These are phyloP conservation scores for Elaeagnus macrophylla DNA, from an alignment of 306 rosid genomes.

Conservation along the genomic window DNA sequence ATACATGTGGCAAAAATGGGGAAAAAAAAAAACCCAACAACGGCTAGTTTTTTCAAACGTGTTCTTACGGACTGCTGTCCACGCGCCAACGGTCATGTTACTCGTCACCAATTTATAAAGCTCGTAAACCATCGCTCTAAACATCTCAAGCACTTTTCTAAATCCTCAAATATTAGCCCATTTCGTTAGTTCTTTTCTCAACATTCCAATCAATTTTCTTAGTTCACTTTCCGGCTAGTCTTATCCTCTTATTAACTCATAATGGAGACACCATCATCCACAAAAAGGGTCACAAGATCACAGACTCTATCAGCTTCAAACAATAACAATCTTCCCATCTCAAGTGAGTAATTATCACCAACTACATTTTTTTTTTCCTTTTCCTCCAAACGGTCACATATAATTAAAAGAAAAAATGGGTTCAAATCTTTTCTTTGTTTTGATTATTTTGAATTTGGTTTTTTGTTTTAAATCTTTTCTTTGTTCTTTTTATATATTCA, in stretches of 20 bases:
- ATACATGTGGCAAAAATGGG: too few relatives aligned
- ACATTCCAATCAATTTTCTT: too few relatives aligned
- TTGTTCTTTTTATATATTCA: conserved; percentile 9
- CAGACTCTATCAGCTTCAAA: conserved; percentile 25
- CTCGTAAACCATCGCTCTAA: too few relatives aligned
- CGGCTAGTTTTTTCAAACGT: too few relatives aligned
- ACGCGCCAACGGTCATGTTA: too few relatives aligned
- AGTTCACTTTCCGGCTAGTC: too few relatives aligned
- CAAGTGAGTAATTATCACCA: conserved; percentile 38
- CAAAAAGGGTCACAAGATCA: conserved; percentile 72
- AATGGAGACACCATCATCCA: conserved; percentile 91
- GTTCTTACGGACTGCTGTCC: too few relatives aligned
- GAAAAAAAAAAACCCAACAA: too few relatives aligned
- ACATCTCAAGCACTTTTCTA: too few relatives aligned
- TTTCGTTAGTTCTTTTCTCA: too few relatives aligned
- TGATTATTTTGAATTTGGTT: not conserved
- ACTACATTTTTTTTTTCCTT: not conserved
- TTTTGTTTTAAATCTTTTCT: not conserved
- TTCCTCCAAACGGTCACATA: not conserved
- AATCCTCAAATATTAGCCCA: too few relatives aligned
- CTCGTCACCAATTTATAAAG: too few relatives aligned
- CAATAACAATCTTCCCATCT: conserved; percentile 31
- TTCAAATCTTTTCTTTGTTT: not conserved
- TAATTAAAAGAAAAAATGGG: not conserved
- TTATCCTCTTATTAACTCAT: conserved; percentile 11